Base-by-base conservation (phyloP, 169 alveolate genomes). In the Cryptosporidium canis region DNA sequence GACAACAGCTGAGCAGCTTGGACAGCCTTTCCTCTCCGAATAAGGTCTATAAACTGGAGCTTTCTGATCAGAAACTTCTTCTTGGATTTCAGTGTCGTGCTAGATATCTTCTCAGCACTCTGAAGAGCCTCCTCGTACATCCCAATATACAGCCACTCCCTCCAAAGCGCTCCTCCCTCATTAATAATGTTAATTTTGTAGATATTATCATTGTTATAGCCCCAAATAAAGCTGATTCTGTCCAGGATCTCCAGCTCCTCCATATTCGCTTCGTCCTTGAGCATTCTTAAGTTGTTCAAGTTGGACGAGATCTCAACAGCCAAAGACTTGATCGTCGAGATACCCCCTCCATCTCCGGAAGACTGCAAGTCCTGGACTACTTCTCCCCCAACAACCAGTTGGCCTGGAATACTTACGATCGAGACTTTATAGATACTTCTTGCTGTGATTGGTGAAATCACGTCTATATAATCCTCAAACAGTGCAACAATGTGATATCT, bases 101-200 rank as follows among this genome's bases (percentile, higher is more conserved):
- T 77, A 12, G 45, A 29, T 1, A 77, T 55, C 65, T 77, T 77
- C 9, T 77, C 72, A 56, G 72, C 18, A 41, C 70, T 58, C 16
- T 3, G 6, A 29, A 77, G 63, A 27, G 87, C 35, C 24, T 77
- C 87, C 39, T 43, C 72, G 24, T 58, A 77, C 77, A 56, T 58
- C 58, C 87, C 87, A 56, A 77, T 24, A 63, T 77, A 77, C 27
- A 77, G 55, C 77, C 87, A 58, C 47, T 77, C 87, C 35, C 27
- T 77, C 87, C 87, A 77, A 35, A 77, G 45, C 24, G 64, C 41
- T 39, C 55, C 77, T 21, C 72, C 87, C 37, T 77, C 87, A 61
- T 77, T 77, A 35, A 77, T 29, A n/a, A 77, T 55, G 24, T 55
- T 77, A 41, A 77, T 58, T 27, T 77, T 77, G 51, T 77, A 77